Conservation (phyloP, 352 stramenopile genomes). For the Globisporangium canariense region DNA sequence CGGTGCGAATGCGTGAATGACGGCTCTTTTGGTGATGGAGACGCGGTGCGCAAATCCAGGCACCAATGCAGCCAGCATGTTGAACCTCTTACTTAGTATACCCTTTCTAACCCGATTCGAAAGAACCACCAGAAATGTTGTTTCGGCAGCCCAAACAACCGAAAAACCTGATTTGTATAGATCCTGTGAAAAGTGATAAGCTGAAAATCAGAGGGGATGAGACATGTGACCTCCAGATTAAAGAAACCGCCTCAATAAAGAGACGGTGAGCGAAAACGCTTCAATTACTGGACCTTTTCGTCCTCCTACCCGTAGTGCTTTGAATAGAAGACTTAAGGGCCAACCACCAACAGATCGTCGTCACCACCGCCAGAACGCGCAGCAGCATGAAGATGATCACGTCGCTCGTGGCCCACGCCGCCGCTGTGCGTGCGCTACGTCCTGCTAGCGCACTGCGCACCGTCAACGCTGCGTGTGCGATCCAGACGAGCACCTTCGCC, state of each 20-base stretch:
- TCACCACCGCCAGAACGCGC: slow-evolving; percentile 1
- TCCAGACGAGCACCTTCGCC: slow-evolving; percentile 12
- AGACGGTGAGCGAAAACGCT: neutral
- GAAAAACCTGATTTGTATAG: neutral
- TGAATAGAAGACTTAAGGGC: slow-evolving; percentile 3
- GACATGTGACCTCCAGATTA: slow-evolving; percentile 3
- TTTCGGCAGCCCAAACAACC: neutral
- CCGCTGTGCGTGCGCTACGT: slow-evolving; percentile 7
- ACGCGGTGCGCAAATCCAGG: slow-evolving; percentile 2
- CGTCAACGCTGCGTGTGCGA: neutral
- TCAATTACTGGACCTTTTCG: too few species aligned
- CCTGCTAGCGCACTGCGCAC: neutral
- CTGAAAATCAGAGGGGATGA: neutral
- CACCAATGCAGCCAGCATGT: neutral
- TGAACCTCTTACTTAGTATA: neutral
- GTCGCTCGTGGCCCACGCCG: neutral
- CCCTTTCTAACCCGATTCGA: neutral
- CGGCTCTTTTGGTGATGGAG: neutral
- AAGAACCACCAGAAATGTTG: neutral
- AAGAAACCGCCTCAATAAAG: neutral
- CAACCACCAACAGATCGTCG: neutral
- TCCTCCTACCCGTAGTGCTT: neutral
- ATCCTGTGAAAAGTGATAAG: neutral
- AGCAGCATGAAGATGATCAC: slow-evolving; percentile 2
- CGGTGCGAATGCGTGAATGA: neutral